Conservation (phyloP, 2,329 filamentous ascomycete species). For the Berkeleyomyces basicola region DNA sequence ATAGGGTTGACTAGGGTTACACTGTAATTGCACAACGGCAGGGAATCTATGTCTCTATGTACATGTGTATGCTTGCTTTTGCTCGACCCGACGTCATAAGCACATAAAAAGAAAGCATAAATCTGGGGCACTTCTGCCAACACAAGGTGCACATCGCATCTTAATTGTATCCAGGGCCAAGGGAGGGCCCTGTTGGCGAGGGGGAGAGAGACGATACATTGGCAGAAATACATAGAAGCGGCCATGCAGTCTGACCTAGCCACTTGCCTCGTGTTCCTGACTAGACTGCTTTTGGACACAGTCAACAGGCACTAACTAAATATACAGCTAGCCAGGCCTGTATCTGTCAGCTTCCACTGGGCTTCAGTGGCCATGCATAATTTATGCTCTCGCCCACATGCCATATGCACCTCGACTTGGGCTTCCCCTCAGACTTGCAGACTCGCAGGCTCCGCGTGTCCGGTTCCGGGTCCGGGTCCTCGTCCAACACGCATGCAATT, state of each 20-base stretch:
- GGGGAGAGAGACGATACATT: not conserved
- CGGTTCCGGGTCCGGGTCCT: not conserved
- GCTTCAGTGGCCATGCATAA: not conserved
- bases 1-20: not conserved
- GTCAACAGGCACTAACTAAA: not conserved
- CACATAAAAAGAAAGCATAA: too few relatives aligned
- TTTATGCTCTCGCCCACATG: not conserved
- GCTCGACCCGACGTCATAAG: too few relatives aligned
- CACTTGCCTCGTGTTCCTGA: not conserved
- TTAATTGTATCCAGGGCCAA: not conserved
- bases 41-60: too few relatives aligned
- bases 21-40: too few relatives aligned
- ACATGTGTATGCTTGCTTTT: too few relatives aligned
- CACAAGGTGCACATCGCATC: not conserved
- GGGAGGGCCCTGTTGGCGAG: not conserved
- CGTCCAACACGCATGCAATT: not conserved
- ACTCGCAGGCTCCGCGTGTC: not conserved
- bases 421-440: not conserved
- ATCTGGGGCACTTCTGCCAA: too few relatives aligned
- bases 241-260: too few relatives aligned
- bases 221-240: too few relatives aligned
- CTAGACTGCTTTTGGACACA: not conserved
- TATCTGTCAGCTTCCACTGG: too few relatives aligned
- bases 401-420: not conserved
- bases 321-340: not conserved